Conservation (phyloP, 768 basidiomycete genomes). For the Serendipita sp. region DNA sequence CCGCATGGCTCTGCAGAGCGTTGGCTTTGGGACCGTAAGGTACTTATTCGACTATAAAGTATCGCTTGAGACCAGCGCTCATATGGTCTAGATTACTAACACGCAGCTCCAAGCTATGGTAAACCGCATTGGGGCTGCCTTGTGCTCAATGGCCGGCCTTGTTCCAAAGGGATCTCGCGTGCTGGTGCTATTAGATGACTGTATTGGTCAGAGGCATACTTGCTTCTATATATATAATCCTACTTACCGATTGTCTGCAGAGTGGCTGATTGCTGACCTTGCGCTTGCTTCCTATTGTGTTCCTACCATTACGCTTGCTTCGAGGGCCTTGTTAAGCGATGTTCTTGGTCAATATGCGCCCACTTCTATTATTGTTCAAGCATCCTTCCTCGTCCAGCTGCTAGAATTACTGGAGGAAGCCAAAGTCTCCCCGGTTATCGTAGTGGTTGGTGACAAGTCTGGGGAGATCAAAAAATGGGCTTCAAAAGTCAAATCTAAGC, state of each 20-base stretch:
- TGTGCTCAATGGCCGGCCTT: conserved; percentile 40
- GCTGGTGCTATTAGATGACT: conserved; percentile 62
- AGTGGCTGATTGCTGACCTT: conserved; percentile 66
- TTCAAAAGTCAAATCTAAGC: conserved; percentile 29
- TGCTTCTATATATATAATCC: background rate
- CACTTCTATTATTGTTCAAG: conserved; percentile 58
- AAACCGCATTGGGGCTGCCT: conserved; percentile 58
- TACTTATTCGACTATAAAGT: background rate
- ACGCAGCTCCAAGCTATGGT: conserved; percentile 50
- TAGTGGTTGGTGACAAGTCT: conserved; percentile 48
- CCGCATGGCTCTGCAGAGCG: background rate
- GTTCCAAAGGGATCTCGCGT: conserved; percentile 48
- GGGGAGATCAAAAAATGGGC: conserved; percentile 33
- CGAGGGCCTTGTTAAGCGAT: conserved; percentile 42
- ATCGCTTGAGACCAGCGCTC: background rate
- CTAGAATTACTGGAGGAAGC: conserved; percentile 58
- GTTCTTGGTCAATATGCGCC: conserved; percentile 52
- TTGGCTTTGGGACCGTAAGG: background rate
- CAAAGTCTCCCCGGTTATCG: conserved; percentile 42
- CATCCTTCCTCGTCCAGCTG: conserved; percentile 47
- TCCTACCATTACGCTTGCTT: conserved; percentile 48
- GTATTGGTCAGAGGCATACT: conserved; percentile 38
- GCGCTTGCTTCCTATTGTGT: conserved; percentile 59
- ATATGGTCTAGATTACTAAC: conserved; percentile 48
- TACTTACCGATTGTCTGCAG: conserved; percentile 22